Conservation (phyloP, 306 rosid genomes). For the Prunus campanulata region DNA sequence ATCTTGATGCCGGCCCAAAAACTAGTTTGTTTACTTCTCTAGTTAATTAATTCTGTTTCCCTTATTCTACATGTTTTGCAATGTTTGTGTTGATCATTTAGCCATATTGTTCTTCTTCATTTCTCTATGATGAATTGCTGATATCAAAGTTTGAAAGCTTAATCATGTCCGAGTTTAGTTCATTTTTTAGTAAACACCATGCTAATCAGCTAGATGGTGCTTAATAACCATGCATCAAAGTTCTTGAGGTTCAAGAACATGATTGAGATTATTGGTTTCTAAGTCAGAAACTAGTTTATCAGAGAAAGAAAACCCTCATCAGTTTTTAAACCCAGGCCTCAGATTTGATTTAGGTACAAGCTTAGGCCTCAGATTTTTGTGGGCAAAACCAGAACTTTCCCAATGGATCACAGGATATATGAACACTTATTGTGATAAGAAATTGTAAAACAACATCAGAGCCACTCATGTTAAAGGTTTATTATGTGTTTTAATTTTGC, state of each 20-base stretch:
- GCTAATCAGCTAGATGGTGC: not conserved
- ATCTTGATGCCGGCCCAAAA: conserved; percentile 10
- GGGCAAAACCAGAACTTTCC: too few relatives aligned
- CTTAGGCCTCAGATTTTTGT: too few relatives aligned
- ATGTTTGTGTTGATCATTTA: not conserved
- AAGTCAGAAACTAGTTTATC: not conserved
- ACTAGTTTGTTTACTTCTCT: conserved; percentile 9
- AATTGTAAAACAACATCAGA: not conserved
- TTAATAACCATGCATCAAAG: not conserved
- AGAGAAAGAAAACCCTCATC: too few relatives aligned
- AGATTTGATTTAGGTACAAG: too few relatives aligned
- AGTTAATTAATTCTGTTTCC: not conserved
- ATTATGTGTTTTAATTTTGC: not conserved
- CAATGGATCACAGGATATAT: too few relatives aligned
- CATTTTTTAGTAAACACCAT: not conserved
- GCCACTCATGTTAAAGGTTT: not conserved
- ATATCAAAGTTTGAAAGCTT: not conserved
- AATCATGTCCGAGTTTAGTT: too few relatives aligned
- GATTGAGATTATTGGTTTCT: not conserved
- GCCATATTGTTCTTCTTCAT: not conserved
- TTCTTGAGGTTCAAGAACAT: not conserved
- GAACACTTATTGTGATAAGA: too few relatives aligned
- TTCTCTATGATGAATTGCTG: not conserved
- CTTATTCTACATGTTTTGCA: not conserved
- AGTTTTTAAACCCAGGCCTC: too few relatives aligned